Base-by-base conservation (phyloP, 106 monocot genomes). In the Phalaenopsis equestris region DNA sequence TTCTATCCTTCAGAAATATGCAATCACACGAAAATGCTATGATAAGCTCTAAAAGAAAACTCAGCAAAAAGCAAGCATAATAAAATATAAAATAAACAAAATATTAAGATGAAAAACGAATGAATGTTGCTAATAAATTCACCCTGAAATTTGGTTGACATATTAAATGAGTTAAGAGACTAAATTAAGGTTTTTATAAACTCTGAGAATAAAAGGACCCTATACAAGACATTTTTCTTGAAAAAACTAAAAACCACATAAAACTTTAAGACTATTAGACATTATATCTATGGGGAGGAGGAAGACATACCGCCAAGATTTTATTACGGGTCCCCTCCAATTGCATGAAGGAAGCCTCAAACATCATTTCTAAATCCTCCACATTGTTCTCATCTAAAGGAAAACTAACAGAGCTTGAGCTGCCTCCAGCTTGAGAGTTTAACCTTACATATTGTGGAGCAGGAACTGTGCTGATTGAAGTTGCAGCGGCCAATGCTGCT, bases 281-380 rank as follows among this genome's bases (percentile, higher is more conserved):
- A 12, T 39, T 36, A 12, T 8, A 64, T 64, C n/a, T 37, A 30
- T 30, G 30, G 30, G 4, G 47, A 45, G 56, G 9, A 45, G 58
- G 42, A 61, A 76, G 5, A 90, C 94, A 83, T 72, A 99, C 98
- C 87, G 94, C 93, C 64, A 99, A 81, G 37, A 99, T 94, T 86
- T 89, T 91, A 83, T 92, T 94, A 39, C 96, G 93, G 49, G 84
- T 94, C 6, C 91, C 94, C 83, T 96, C 96, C 67, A 96, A 75
- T 80, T 96, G 94, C 92, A 92, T 96, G 79, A 96, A 96, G 81
- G 92, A 96, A 47, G 93, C 93, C 84, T 96, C 96, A 43, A 96
- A 87, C 80, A 96, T 78, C 93, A 96, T 96, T 81, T 96, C 96
- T 64, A 96, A 79, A 84, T 96, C 96, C 85, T 96, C 96, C 68